Conservation (phyloP, 176 grass and related monocot genomes). For the Aegilops sharonensis region DNA sequence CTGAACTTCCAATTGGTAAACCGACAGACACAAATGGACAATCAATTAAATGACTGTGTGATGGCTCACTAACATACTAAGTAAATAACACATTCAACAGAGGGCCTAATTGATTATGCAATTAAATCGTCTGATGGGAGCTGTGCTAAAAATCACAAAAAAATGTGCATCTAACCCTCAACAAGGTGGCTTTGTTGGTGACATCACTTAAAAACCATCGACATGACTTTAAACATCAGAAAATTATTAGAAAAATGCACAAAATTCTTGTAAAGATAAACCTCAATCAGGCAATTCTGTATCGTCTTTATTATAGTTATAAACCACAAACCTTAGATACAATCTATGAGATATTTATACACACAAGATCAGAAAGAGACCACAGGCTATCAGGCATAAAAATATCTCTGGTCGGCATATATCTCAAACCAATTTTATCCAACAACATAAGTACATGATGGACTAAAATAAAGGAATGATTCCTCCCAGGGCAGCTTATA, state of each 20-base stretch:
- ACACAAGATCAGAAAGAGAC: background rate
- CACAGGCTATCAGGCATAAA: background rate
- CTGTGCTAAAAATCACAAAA: background rate
- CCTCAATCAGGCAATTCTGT: background rate
- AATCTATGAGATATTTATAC: background rate
- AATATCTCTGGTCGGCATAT: background rate
- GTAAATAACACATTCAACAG: background rate
- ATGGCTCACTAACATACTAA: background rate
- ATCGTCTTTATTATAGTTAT: background rate
- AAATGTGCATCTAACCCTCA: background rate
- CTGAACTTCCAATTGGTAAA: background rate
- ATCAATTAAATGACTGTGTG: background rate
- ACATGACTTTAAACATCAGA: background rate
- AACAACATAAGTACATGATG: background rate
- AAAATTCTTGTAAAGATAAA: background rate
- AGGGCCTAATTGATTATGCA: background rate
- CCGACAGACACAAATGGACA: background rate
- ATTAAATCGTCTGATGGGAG: background rate
- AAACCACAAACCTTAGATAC: background rate
- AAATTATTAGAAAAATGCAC: background rate
- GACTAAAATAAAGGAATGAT: background rate
- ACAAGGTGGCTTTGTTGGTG: background rate
- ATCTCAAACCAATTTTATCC: no score
- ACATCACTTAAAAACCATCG: background rate
- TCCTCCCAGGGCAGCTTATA: background rate